phyloP scores from a whole-genome alignment of 345 rosid genomes.

The Salix dunnii region DNA sequence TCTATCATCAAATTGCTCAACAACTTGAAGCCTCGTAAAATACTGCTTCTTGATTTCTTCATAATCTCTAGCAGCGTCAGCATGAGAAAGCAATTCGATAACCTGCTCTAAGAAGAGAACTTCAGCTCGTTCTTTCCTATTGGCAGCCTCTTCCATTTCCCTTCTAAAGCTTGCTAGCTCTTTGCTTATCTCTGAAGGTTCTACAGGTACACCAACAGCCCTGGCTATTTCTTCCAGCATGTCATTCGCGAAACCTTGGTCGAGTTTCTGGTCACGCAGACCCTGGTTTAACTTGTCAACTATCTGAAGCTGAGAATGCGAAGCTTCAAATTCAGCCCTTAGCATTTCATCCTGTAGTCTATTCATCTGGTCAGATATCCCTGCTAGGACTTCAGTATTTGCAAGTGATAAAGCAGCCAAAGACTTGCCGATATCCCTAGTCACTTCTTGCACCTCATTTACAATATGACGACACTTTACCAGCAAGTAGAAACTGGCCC shows the following conservation, averaged over 20 bases:
- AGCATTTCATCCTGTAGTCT: constrained; percentile 69
- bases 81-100: constrained; percentile 63
- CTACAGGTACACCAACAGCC: constrained; percentile 67
- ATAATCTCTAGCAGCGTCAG: constrained; percentile 66
- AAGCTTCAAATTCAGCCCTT: constrained; percentile 54
- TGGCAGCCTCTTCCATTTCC: constrained; percentile 64
- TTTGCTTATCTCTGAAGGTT: constrained; percentile 61
- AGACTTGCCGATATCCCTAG: constrained; percentile 61
- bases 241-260: constrained; percentile 62
- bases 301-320: constrained; percentile 51
- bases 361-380: constrained; percentile 52
- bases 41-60: constrained; percentile 50
- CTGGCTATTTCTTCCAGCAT: constrained; percentile 62
- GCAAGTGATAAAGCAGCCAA: constrained; percentile 52
- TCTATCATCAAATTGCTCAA: constrained; percentile 40
- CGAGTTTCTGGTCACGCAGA: constrained; percentile 51
- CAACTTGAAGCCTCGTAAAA: constrained; percentile 43
- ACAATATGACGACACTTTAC: constrained; percentile 56
- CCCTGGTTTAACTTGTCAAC: constrained; percentile 57
- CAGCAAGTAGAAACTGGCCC: constrained; percentile 56
- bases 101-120: constrained; percentile 65
- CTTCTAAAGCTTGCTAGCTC: constrained; percentile 57
- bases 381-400: constrained; percentile 51
- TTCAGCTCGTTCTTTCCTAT: constrained; percentile 60
- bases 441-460: constrained; percentile 58